phyloP scores from a whole-genome alignment of 2,329 filamentous ascomycete species.

The Hymenoscyphus fraxineus region DNA sequence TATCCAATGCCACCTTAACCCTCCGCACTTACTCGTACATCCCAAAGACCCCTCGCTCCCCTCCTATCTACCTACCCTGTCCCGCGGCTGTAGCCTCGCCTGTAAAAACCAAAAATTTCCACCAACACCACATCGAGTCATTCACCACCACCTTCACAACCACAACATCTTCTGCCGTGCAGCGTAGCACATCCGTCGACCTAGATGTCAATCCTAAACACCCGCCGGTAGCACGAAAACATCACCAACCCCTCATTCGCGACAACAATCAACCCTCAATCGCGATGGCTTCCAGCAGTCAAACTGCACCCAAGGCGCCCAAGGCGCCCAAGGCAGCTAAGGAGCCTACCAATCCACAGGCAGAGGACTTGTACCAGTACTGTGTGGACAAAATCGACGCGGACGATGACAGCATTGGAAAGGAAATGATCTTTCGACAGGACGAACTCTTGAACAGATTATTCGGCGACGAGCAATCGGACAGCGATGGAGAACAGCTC shows the following conservation, averaged over 20 bases:
- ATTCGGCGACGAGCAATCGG: slow-evolving; percentile 50
- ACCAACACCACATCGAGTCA: slow-evolving; percentile 8
- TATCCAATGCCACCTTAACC: too few relatives aligned
- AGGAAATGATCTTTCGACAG: slow-evolving; percentile 48
- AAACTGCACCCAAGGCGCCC: not conserved
- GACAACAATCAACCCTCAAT: not conserved
- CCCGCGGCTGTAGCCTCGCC: slow-evolving; percentile 8
- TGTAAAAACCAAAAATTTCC: slow-evolving; percentile 1
- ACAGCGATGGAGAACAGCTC: slow-evolving; percentile 25
- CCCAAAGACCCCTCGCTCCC: not conserved
- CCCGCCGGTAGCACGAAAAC: slow-evolving; percentile 4
- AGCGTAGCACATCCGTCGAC: slow-evolving; percentile 9
- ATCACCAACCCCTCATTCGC: slow-evolving; percentile 2
- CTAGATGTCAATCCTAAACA: slow-evolving; percentile 6
- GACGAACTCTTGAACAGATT: slow-evolving; percentile 55
- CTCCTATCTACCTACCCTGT: not conserved
- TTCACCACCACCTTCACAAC: slow-evolving; percentile 1
- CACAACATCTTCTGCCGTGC: slow-evolving; percentile 7
- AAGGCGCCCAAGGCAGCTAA: slow-evolving; percentile 1
- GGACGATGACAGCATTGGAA: slow-evolving; percentile 18
- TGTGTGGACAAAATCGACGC: slow-evolving; percentile 19
- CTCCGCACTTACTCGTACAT: too few relatives aligned
- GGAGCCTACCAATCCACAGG: slow-evolving; percentile 18
- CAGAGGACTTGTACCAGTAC: slow-evolving; percentile 29
- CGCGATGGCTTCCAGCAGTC: slow-evolving; percentile 13